Conservation (phyloP, 208 protist genomes). For the Trypanosoma mega region DNA sequence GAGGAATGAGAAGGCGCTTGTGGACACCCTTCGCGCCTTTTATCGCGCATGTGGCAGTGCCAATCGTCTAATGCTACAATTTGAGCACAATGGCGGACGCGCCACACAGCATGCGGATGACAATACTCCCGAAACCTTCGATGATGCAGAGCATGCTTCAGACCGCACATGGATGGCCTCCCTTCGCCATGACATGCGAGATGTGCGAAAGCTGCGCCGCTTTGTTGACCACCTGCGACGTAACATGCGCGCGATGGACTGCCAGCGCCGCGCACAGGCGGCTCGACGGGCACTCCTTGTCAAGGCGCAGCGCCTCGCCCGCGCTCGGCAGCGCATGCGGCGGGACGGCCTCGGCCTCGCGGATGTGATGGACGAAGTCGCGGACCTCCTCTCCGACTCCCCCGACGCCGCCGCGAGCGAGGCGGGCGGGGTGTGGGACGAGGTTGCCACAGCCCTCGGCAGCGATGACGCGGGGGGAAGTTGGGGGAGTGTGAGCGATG, state of each 20-base stretch:
- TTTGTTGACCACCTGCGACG: slow-evolving; percentile 54
- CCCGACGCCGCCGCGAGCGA: neutral
- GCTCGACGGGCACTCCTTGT: slow-evolving; percentile 37
- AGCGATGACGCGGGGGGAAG: neutral
- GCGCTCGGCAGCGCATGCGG: slow-evolving; percentile 28
- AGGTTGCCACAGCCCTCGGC: neutral
- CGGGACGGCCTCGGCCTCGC: slow-evolving; percentile 17
- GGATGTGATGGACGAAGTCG: slow-evolving; percentile 54
- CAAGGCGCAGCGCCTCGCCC: slow-evolving; percentile 52
- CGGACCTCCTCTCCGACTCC: slow-evolving; percentile 9
- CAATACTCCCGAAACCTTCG: neutral
- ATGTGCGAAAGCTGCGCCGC: slow-evolving; percentile 55
- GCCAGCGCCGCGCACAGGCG: slow-evolving; percentile 38
- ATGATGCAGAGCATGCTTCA: neutral
- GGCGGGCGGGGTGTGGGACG: neutral
- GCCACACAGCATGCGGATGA: neutral
- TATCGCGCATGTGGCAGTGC: slow-evolving; percentile 40
- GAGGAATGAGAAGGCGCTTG: slow-evolving; percentile 15
- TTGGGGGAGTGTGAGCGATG: neutral
- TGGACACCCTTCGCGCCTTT: slow-evolving; percentile 35
- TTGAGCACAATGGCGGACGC: neutral
- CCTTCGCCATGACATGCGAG: slow-evolving; percentile 39
- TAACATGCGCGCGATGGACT: slow-evolving; percentile 47
- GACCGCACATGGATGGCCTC: slow-evolving; percentile 11
- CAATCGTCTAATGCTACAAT: slow-evolving; percentile 25